Evolutionary conservation across 176 grass and related monocot species (phyloP).

Genomic region (Hordeum marinum): DNA sequence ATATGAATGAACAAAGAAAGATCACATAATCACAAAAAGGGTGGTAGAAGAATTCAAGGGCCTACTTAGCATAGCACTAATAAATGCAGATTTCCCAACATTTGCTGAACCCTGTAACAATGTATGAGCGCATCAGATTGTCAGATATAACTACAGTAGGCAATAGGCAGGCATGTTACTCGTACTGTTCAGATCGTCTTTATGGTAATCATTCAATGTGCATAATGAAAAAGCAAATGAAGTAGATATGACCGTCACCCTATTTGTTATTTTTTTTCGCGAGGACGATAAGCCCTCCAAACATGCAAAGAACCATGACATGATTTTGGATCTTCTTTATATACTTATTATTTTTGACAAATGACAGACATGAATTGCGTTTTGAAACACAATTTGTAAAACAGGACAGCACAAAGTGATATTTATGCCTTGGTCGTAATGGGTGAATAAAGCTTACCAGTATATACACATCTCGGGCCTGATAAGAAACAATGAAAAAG

Average conservation of each 20-base stretch:
- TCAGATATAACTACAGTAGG: background rate
- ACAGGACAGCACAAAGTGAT: background rate
- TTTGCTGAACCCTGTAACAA: constrained; percentile 80
- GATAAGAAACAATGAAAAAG: background rate
- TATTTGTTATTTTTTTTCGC: background rate
- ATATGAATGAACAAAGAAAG: background rate
- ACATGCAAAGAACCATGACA: background rate
- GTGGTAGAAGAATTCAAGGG: background rate
- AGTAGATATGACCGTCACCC: background rate
- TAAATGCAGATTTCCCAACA: constrained; percentile 98
- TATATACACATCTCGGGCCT: constrained; percentile 95
- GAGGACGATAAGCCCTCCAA: background rate
- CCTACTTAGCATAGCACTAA: constrained; percentile 90
- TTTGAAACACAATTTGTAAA: background rate
- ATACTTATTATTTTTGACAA: background rate
- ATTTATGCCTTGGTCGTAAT: background rate
- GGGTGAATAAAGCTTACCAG: constrained; percentile 44
- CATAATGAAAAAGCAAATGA: background rate
- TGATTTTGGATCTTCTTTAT: background rate
- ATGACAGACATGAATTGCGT: background rate
- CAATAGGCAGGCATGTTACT: background rate
- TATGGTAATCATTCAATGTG: background rate
- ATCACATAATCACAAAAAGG: background rate
- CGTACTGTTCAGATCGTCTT: background rate
- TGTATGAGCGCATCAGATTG: background rate